phyloP scores from a whole-genome alignment of 1,284 basidiomycete species.

The Austroboletus novae-zelandiae region DNA sequence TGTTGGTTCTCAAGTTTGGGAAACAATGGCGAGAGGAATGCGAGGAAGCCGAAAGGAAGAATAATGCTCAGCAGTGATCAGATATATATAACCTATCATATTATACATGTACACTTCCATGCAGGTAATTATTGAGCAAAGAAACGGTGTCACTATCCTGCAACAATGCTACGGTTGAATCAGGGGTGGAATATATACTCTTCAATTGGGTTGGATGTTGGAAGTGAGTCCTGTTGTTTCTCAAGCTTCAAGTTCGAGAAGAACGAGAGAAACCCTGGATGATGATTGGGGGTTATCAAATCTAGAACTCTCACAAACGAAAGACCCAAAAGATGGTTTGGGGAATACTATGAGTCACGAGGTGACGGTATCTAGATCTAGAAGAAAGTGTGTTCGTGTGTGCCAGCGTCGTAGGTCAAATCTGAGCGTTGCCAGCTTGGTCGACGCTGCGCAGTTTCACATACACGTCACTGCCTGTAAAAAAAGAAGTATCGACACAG shows the following conservation, averaged over 20 bases:
- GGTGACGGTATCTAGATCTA: background rate
- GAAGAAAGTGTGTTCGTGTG: background rate
- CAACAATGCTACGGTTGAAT: too few relatives aligned
- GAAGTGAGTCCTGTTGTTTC: too few relatives aligned
- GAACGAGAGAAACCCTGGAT: too few relatives aligned
- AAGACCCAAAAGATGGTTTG: background rate
- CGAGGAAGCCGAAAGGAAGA: conserved; percentile 32
- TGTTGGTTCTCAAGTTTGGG: conserved; percentile 51
- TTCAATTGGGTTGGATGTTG: too few relatives aligned
- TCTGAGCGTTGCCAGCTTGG: conserved; percentile 55
- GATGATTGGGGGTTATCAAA: too few relatives aligned
- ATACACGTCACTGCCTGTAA: conserved; percentile 70
- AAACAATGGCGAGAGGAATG: conserved; percentile 41
- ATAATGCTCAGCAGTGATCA: background rate
- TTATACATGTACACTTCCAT: background rate
- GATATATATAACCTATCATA: too few relatives aligned
- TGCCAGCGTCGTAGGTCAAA: conserved; percentile 15
- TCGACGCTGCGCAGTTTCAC: conserved; percentile 72
- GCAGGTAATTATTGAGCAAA: too few relatives aligned
- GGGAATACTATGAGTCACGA: background rate
- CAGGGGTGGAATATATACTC: too few relatives aligned
- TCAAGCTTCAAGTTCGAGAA: too few relatives aligned
- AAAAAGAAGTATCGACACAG: background rate
- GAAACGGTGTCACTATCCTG: too few relatives aligned
- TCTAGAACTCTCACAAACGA: too few relatives aligned